Percentiles rank a stretch among this genome's conserved stretches.
These are phyloP conservation scores for Arthrinium puccinioides DNA, from an alignment of 2,329 filamentous ascomycete species.

Conservation along the genomic window DNA sequence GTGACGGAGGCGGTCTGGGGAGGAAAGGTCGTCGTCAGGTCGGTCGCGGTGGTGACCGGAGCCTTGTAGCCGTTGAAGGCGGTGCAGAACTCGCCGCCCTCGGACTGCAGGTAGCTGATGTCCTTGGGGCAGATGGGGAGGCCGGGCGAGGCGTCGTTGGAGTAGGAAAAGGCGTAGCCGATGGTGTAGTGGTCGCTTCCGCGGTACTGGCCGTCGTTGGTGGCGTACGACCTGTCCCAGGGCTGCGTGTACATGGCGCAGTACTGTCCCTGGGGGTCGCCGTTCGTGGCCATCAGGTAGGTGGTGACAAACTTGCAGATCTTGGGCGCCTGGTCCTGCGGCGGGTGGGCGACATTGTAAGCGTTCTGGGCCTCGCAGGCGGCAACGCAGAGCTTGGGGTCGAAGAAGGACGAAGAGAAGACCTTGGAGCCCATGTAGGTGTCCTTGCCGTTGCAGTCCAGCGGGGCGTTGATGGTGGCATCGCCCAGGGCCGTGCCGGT, in stretches of 20 bases:
- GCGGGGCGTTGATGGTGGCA: conserved; percentile 13
- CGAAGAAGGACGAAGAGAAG: conserved; percentile 10
- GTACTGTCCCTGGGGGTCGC: conserved; percentile 25
- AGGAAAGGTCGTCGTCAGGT: not conserved
- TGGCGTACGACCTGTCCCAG: not conserved
- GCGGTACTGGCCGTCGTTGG: not conserved
- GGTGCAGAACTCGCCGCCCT: not conserved
- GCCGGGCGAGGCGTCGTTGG: not conserved
- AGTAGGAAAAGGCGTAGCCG: not conserved
- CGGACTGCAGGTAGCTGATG: not conserved
- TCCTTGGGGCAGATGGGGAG: not conserved
- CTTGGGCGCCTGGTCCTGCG: not conserved
- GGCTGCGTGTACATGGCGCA: conserved; percentile 19
- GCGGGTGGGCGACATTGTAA: conserved; percentile 8
- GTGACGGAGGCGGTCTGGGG: not conserved
- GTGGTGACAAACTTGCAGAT: conserved; percentile 26
- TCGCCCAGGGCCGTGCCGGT: conserved; percentile 5
- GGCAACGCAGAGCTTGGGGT: conserved; percentile 10
- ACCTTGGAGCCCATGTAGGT: conserved; percentile 11
- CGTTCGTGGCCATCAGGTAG: conserved; percentile 30
- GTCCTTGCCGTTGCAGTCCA: conserved; percentile 7
- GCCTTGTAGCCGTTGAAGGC: not conserved
- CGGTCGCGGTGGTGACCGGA: not conserved
- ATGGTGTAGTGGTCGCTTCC: conserved; percentile 2
- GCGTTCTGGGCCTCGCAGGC: conserved; percentile 10